Conservation (phyloP, 164 flowering plant genomes). For the Dillenia suffruticosa region DNA sequence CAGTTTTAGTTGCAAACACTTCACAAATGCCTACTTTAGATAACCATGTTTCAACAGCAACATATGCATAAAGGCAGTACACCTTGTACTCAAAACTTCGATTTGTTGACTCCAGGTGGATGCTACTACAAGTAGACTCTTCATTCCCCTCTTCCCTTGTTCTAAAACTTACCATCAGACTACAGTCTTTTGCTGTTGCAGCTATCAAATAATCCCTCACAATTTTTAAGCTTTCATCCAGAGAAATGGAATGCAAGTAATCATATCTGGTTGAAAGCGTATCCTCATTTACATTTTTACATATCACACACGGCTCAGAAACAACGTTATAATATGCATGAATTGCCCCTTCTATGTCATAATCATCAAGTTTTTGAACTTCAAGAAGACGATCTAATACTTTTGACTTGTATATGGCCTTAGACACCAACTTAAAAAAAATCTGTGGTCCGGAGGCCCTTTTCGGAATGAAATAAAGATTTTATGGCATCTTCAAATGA, state of each 20-base stretch:
- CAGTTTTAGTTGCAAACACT: neutral
- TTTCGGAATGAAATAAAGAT: slow-evolving; percentile 44
- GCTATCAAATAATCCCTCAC: slow-evolving; percentile 82
- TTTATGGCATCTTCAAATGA: slow-evolving; percentile 55
- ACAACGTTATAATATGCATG: slow-evolving; percentile 82
- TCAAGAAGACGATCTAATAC: slow-evolving; percentile 62
- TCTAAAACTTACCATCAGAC: slow-evolving; percentile 82
- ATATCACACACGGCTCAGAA: slow-evolving; percentile 70
- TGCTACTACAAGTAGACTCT: slow-evolving; percentile 24
- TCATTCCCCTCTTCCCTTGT: slow-evolving; percentile 27
- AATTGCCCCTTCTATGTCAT: slow-evolving; percentile 93
- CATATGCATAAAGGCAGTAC: neutral
- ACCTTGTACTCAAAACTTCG: slow-evolving; percentile 91
- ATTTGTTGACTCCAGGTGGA: slow-evolving; percentile 47
- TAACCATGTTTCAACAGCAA: neutral
- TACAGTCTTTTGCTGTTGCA: slow-evolving; percentile 94
- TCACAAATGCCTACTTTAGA: neutral
- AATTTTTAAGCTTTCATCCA: slow-evolving; percentile 68
- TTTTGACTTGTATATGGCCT: slow-evolving; percentile 51
- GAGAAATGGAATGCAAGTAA: slow-evolving; percentile 56
- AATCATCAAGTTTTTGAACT: slow-evolving; percentile 73
- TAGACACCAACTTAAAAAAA: slow-evolving; percentile 61
- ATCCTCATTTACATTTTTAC: slow-evolving; percentile 35
- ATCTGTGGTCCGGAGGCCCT: slow-evolving; percentile 40
- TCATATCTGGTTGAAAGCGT: slow-evolving; percentile 25